Evolutionary conservation across 805 yeast genomes (phyloP).

Genomic region (Cyberlindnera veronae): DNA sequence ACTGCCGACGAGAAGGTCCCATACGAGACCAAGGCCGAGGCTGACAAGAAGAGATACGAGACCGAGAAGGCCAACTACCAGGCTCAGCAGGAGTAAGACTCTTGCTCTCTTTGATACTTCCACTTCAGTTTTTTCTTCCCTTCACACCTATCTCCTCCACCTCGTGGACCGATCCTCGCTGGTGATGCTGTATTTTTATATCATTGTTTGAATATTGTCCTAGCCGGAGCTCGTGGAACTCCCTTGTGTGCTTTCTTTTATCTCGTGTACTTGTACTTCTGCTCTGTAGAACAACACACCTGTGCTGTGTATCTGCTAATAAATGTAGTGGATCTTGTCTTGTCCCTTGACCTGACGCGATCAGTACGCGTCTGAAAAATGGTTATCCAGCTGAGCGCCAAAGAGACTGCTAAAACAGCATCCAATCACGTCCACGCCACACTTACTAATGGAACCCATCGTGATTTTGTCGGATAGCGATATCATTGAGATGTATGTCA

Average conservation of each 20-base stretch:
- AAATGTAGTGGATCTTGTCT: background rate
- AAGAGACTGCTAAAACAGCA: background rate
- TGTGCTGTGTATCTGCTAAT: background rate
- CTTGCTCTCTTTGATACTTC: background rate
- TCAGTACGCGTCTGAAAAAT: background rate
- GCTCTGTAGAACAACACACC: background rate
- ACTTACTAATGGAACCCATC: background rate
- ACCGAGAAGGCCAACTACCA: slow-evolving; percentile 84
- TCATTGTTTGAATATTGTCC: slow-evolving; percentile 3
- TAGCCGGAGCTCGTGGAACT: background rate
- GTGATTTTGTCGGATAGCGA: slow-evolving; percentile 8
- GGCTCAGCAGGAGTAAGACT: slow-evolving; percentile 17
- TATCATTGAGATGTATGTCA: slow-evolving; percentile 13
- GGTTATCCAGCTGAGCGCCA: too few relatives aligned
- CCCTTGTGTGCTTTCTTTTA: background rate
- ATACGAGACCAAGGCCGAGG: slow-evolving; percentile 88
- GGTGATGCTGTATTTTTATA: slow-evolving; percentile 9
- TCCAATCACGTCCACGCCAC: background rate
- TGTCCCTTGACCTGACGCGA: background rate
- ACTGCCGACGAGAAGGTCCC: slow-evolving; percentile 80
- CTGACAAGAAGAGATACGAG: slow-evolving; percentile 97
- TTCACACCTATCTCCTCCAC: background rate
- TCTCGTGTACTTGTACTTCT: slow-evolving; percentile 1
- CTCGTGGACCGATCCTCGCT: background rate
- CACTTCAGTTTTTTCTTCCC: slow-evolving; percentile 1